These are phyloP conservation scores for Purpureocillium lavendulum DNA, from an alignment of 2,329 filamentous ascomycete genomes.

Conservation along the genomic window DNA sequence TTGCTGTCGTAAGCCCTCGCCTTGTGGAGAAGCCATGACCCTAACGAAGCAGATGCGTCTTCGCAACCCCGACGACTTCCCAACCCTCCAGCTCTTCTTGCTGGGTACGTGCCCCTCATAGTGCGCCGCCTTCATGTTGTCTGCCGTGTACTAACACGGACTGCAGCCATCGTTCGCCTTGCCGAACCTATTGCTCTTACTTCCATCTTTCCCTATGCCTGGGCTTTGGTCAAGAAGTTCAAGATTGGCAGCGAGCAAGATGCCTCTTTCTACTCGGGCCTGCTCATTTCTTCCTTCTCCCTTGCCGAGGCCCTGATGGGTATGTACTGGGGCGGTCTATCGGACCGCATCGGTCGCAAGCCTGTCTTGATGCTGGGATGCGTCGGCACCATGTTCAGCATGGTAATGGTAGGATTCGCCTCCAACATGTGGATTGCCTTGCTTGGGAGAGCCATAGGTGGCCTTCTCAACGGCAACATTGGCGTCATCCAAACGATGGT, in stretches of 20 bases:
- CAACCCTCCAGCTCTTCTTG: constrained; percentile 72
- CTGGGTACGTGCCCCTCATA: constrained; percentile 48
- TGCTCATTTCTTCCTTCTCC: constrained; percentile 80
- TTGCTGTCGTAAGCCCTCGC: constrained; percentile 34
- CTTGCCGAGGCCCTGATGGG: constrained; percentile 76
- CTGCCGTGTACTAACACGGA: neutral
- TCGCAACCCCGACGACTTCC: constrained; percentile 67
- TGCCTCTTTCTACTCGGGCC: constrained; percentile 80
- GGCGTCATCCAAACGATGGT: constrained; percentile 92
- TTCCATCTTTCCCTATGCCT: constrained; percentile 88
- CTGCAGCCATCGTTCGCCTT: constrained; percentile 76
- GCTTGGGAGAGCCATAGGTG: constrained; percentile 65
- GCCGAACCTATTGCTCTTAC: constrained; percentile 90
- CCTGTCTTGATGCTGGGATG: constrained; percentile 78
- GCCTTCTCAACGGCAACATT: constrained; percentile 84
- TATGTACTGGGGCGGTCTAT: constrained; percentile 81
- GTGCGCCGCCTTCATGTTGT: neutral
- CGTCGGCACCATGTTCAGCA: constrained; percentile 71
- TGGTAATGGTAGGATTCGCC: constrained; percentile 76
- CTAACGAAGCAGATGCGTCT: constrained; percentile 40
- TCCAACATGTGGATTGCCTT: constrained; percentile 79
- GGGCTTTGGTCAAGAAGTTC: constrained; percentile 72
- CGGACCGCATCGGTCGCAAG: constrained; percentile 76
- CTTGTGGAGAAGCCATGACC: constrained; percentile 38
- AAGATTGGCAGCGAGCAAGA: constrained; percentile 62